phyloP scores from a whole-genome alignment of 306 rosid genomes.

The Acacia melanoxylon region DNA sequence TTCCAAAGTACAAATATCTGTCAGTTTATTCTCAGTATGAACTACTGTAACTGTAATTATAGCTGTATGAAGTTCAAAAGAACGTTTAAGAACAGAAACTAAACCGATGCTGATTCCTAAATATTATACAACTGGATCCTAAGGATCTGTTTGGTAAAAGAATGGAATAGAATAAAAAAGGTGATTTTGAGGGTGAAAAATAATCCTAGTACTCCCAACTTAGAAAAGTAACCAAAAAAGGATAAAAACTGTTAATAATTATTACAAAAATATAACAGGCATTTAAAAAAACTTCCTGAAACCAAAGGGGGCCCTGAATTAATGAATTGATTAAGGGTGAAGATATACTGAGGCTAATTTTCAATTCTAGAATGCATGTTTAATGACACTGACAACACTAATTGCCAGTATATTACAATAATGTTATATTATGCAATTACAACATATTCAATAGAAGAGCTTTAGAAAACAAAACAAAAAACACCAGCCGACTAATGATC shows the following conservation, averaged over 20 bases:
- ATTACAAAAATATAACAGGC: too few species aligned
- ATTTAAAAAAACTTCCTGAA: not conserved
- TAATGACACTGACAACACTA: slow-evolving; percentile 13
- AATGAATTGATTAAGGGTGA: not conserved
- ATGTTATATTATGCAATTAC: not conserved
- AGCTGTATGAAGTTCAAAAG: not conserved
- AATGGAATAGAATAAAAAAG: not conserved
- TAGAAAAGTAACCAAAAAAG: not conserved
- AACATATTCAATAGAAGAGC: not conserved
- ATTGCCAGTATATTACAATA: not conserved
- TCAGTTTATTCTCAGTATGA: not conserved
- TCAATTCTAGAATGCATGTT: slow-evolving; percentile 3
- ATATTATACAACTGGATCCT: not conserved
- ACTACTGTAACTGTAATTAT: slow-evolving; percentile 13
- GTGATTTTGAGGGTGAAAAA: not conserved
- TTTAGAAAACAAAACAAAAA: not conserved
- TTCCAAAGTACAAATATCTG: slow-evolving; percentile 8
- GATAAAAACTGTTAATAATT: not conserved
- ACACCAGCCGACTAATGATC: slow-evolving; percentile 17
- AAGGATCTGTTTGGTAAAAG: not conserved
- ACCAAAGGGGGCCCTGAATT: not conserved
- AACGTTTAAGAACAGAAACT: slow-evolving; percentile 6
- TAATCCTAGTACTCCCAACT: not conserved
- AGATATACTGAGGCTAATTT: slow-evolving; percentile 4
- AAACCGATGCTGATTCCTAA: not conserved